Conservation (phyloP, 2,329 filamentous ascomycete genomes). For the Colletotrichum melonis region DNA sequence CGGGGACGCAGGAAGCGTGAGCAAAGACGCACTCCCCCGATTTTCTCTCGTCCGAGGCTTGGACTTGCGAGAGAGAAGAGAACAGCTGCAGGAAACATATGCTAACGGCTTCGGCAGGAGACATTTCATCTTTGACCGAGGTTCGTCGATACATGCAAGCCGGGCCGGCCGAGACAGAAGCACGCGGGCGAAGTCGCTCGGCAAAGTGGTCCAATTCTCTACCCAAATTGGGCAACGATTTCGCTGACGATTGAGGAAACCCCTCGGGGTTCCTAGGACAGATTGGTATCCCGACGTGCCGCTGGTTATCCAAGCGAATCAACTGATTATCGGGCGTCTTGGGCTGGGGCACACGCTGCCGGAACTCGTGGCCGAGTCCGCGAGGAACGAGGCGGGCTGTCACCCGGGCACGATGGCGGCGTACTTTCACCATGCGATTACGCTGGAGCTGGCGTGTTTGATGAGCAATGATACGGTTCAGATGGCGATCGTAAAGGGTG, state of each 20-base stretch:
- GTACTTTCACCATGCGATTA: conserved; percentile 30
- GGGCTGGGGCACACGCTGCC: conserved; percentile 18
- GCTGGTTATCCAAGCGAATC: conserved; percentile 33
- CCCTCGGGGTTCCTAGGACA: not conserved
- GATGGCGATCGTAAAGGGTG: conserved; percentile 29
- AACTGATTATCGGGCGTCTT: conserved; percentile 31
- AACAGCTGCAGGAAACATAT: not conserved
- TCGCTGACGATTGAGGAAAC: not conserved
- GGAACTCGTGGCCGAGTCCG: conserved; percentile 27
- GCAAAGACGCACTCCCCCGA: not conserved
- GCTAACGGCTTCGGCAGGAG: conserved; percentile 9
- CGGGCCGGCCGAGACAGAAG: not conserved
- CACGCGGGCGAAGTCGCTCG: not conserved
- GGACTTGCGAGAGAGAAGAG: no score
- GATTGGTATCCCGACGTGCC: conserved; percentile 33
- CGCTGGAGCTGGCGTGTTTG: conserved; percentile 30
- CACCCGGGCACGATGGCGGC: conserved; percentile 30
- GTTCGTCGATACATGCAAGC: not conserved
- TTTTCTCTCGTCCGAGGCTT: not conserved
- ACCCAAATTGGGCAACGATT: not conserved
- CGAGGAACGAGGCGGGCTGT: conserved; percentile 29
- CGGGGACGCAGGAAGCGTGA: not conserved
- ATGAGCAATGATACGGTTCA: conserved; percentile 31
- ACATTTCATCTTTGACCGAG: conserved; percentile 33
- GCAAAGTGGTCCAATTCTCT: not conserved